These are phyloP conservation scores for Beauveria australis DNA, from an alignment of 2,329 filamentous ascomycete genomes.

Conservation along the genomic window DNA sequence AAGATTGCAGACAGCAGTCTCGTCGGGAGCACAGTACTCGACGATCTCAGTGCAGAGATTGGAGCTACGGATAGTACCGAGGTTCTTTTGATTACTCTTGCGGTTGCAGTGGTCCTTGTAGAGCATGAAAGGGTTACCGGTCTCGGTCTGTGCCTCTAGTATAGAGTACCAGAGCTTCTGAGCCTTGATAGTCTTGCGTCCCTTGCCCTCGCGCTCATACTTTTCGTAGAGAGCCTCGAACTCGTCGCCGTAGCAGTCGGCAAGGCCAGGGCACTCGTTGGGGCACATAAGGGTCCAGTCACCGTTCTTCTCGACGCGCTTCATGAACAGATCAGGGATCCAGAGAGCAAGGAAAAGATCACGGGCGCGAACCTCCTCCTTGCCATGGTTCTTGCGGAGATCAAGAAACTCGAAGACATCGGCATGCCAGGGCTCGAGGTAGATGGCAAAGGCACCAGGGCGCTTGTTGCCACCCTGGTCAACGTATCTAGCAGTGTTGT, in stretches of 20 bases:
- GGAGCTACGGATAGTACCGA: conserved; percentile 95
- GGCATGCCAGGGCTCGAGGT: conserved; percentile 97
- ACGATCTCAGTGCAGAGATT: conserved; percentile 99
- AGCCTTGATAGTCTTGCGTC: conserved; percentile 85
- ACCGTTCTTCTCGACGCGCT: conserved; percentile 92
- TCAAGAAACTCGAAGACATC: conserved; percentile 98
- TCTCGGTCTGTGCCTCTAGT: conserved; percentile 96
- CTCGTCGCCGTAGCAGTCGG: conserved; percentile 95
- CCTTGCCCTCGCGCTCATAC: conserved; percentile 82
- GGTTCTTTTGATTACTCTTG: conserved; percentile 99
- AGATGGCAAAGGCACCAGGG: conserved; percentile 96
- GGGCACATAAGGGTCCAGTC: conserved; percentile 99
- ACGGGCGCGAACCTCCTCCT: conserved; percentile 93
- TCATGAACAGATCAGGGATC: conserved; percentile 99
- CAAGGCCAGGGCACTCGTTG: conserved; percentile 88
- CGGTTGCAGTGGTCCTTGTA: conserved; percentile 98
- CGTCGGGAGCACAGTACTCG: conserved; percentile 93
- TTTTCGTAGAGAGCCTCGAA: conserved; percentile 91
- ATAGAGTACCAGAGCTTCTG: conserved; percentile 99
- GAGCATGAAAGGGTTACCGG: conserved; percentile 97
- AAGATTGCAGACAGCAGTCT: conserved; percentile 97
- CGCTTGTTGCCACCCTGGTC: conserved; percentile 99
- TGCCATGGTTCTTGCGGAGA: conserved; percentile 97
- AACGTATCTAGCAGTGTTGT: conserved; percentile 98
- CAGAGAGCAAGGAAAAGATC: conserved; percentile 97